Conservation (phyloP, 2,329 filamentous ascomycete species). For the Septoria linicola region DNA sequence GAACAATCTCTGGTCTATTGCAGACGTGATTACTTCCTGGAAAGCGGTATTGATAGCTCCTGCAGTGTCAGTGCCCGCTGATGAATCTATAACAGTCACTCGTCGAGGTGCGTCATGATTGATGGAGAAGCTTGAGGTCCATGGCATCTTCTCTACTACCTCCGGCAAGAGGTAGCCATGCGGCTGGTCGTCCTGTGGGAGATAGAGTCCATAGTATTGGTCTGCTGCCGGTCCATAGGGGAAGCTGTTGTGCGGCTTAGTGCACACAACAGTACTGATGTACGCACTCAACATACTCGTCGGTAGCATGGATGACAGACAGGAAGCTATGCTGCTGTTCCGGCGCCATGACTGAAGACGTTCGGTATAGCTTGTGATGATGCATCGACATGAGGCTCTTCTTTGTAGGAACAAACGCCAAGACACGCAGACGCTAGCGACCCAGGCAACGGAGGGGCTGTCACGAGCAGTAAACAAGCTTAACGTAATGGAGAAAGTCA, state of each 20-base stretch:
- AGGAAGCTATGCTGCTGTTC: not conserved
- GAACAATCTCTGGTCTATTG: conserved; percentile 57
- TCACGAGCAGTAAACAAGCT: conserved; percentile 8
- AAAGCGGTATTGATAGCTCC: conserved; percentile 56
- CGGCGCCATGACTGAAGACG: no score
- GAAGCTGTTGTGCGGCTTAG: conserved; percentile 33
- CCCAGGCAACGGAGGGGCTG: no score
- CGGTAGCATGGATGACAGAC: conserved; percentile 15
- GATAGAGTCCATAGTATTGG: conserved; percentile 62
- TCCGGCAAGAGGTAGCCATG: conserved; percentile 59
- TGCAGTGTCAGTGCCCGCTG: conserved; percentile 64
- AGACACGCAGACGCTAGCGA: no score
- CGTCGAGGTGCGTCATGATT: conserved; percentile 31
- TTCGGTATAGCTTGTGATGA: no score
- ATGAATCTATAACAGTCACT: conserved; percentile 40
- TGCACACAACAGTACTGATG: not conserved
- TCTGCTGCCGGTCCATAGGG: conserved; percentile 47
- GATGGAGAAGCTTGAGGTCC: conserved; percentile 58
- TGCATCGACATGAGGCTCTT: no score
- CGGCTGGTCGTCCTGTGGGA: conserved; percentile 62
- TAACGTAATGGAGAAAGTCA: conserved; percentile 3
- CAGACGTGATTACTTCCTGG: conserved; percentile 61
- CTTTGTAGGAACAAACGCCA: no score
- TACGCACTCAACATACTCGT: conserved; percentile 10
- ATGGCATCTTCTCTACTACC: conserved; percentile 58